Evolutionary conservation across 2,329 filamentous ascomycete genomes (phyloP), one percentile per base, ranked within the genome.

Genomic region (Xylariomycetidae sp.): DNA sequence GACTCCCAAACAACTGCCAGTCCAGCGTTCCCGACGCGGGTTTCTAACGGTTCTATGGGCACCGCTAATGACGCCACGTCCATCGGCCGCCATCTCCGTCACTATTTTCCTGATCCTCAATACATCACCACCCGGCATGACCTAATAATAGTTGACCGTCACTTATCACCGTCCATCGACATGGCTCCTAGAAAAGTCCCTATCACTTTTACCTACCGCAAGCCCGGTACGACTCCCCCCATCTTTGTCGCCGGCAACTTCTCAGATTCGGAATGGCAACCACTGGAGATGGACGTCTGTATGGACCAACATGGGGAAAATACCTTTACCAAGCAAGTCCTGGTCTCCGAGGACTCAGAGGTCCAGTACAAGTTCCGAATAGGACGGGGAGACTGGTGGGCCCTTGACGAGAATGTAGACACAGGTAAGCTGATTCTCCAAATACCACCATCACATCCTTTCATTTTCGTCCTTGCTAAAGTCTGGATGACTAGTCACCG

Each of bases 351-450:
- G 15, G 73, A 72, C 15, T 69, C 74, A 29, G 70, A 76, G 37
- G 76, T 86, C 44, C 78, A 85, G 49, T 89, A 88, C 69, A 88
- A 87, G 58, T 83, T 88, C 46, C 73, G 81, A 18, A 63, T 84
- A 22, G 82, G 82, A 8, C 56, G 68, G 14, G 76, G 75, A 30
- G 73, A 85, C 43, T 85, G 79, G 76, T 86, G 82, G 82, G 66
- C 79, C 16, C 57, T 85, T 28, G 76, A 88, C 46, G 77, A 85
- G 37, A 65, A 64, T 27, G 66, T 70, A 34, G 72, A 76, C 11
- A 77, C 68, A 34, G 69, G 81, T 84, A 44, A 68, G 40, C 23
- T 28, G 5, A 14, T 23, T 18, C 6, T 23, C 23, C 13, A 15
- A 15, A 13, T 23, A 23, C 20, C 8, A 23, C 20, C 20, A n/a